Conservation (phyloP, 441 rosid species). For the Bruguiera hainesii region DNA sequence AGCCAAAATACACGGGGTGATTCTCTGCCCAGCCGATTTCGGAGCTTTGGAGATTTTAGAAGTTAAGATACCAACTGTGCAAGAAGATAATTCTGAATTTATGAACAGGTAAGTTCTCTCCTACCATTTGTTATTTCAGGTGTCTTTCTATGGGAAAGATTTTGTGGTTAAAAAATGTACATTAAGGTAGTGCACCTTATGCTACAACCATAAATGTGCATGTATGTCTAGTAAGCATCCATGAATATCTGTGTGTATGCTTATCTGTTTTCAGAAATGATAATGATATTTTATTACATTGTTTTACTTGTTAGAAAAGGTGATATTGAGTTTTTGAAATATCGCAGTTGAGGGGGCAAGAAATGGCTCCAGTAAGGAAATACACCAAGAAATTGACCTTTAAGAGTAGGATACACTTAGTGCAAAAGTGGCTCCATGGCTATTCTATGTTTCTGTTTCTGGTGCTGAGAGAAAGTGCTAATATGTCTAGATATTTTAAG, state of each 20-base stretch:
- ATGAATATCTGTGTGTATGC: too few species aligned
- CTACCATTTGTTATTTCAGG: too few species aligned
- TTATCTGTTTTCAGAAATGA: too few species aligned
- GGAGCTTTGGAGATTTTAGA: conserved; percentile 20
- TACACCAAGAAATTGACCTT: neutral
- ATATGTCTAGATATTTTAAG: neutral
- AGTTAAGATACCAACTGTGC: neutral
- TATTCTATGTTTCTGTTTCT: neutral
- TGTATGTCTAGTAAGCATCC: too few species aligned
- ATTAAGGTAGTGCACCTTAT: too few species aligned
- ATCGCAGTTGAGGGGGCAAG: neutral
- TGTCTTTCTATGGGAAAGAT: too few species aligned
- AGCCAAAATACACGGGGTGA: conserved; percentile 9
- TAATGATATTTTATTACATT: too few species aligned
- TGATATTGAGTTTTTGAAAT: too few species aligned
- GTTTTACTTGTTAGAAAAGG: too few species aligned
- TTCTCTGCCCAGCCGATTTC: conserved; percentile 28
- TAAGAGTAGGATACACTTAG: neutral
- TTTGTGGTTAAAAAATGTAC: too few species aligned
- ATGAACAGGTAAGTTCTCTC: neutral
- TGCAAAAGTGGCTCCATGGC: neutral
- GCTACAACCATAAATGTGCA: too few species aligned
- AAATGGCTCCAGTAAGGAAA: neutral
- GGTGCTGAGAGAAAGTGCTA: neutral
- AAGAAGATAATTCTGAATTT: neutral